Base-by-base conservation (phyloP, 2,329 filamentous ascomycete genomes). In the Colletotrichum caudatum region DNA sequence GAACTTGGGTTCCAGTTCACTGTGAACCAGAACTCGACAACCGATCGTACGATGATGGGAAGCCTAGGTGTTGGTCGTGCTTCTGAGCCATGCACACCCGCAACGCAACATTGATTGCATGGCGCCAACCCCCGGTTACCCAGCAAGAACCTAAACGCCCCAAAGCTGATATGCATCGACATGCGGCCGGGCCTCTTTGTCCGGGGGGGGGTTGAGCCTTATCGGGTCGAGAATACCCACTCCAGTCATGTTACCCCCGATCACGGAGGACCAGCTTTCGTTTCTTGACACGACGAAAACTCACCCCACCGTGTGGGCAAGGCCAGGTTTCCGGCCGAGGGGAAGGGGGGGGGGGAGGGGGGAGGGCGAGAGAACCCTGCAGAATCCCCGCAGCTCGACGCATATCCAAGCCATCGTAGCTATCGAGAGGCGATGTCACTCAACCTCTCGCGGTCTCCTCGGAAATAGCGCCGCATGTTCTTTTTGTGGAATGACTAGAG, bases 261-360 rank as follows among this genome's bases (percentile, higher is more conserved):
- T 71, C 53, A 48, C 69, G 69, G 69, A 71, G 69, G 44, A 1
- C 29, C 8, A 48, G 53, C 58, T 33, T 33, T 56, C 53, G 37
- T 64, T 64, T 64, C 23, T 56, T 51, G 29, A 59, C 29, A 61
- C 44, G 29, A 57, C 37, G 26, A 37, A 44, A 37, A 20, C 23
- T 12, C 46, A 39, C 64, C 59, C 44, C 69, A 46, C 69, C 35
- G n/a, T 39, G 11, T 53, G 29, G 29, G 53, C 64, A 71, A 63
- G 64, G 64, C 69, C 69, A 64, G 68, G 64, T 37, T 29, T 26
- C 51, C 69, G 64, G 69, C n/a, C n/a, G n/a, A n/a, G n/a, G n/a
- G n/a, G n/a, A n/a, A n/a, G n/a, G n/a, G n/a, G n/a, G n/a, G n/a
- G n/a, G n/a, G n/a, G n/a, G n/a, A n/a, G n/a, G n/a, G n/a, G 59